These are phyloP conservation scores for Tetrahymena thermophila DNA, from an alignment of 73 alveolate genomes.

Conservation along the genomic window DNA sequence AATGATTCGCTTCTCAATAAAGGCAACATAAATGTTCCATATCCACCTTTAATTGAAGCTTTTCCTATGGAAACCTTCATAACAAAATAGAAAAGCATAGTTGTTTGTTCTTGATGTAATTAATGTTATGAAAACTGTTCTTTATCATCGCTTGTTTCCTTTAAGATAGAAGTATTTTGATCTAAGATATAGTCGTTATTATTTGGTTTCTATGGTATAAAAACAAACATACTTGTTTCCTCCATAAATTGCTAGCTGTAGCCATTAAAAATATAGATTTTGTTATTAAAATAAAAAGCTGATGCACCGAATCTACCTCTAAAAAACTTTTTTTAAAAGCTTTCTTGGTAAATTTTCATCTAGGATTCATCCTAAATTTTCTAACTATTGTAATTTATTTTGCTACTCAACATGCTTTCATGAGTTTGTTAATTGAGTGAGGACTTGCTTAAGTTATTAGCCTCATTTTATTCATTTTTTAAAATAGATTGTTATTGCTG, in stretches of 20 bases:
- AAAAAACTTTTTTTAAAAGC: neutral
- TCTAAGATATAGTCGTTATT: neutral
- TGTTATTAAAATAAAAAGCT: neutral
- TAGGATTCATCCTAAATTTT: neutral
- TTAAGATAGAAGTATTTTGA: neutral
- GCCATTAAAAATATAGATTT: neutral
- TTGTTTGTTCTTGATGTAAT: neutral
- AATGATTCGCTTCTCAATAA: neutral
- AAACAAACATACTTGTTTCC: neutral
- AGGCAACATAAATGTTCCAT: neutral
- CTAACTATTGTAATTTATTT: too few relatives aligned
- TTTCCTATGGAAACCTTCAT: neutral
- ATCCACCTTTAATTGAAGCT: neutral
- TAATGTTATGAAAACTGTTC: neutral
- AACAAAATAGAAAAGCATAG: neutral
- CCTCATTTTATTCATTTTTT: too few relatives aligned
- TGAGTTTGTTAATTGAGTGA: too few relatives aligned
- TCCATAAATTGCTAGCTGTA: neutral
- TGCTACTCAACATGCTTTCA: neutral
- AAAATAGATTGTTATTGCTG: too few relatives aligned
- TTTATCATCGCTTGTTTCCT: too few relatives aligned
- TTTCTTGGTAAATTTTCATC: too few relatives aligned
- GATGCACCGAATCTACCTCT: neutral
- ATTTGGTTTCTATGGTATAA: neutral
- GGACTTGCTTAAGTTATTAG: too few relatives aligned